Base-by-base conservation (phyloP, 192 early-diverging fungal genomes). In the Podochytrium sp. region DNA sequence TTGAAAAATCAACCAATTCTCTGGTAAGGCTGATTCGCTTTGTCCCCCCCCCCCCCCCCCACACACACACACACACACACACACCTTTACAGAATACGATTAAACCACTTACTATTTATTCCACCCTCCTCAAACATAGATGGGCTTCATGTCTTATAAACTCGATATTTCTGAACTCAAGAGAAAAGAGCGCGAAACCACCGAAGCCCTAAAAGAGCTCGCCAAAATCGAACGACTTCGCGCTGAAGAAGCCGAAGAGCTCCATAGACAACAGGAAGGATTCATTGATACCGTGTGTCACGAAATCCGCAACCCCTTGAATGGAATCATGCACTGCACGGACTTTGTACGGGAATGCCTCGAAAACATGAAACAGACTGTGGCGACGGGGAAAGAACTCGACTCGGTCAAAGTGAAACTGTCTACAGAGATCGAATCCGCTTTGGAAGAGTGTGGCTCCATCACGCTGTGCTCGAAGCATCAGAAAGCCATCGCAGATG, bases 401-500 rank as follows among this genome's bases (percentile, higher is more conserved):
- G 58, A 37, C 20, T 27, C 25, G 64, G 27, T 6, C 23, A 57
- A n/a, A n/a, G n/a, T n/a, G n/a, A 41, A 10, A 18, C 37, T 69
- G 5, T 6, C 10, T 2, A 38, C 55, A 18, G 3, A 18, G 10
- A 5, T 52, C 12, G 67, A 52, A 18, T 56, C 35, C 10, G 18
- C 52, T 18, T 25, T 12, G 25, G 76, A 80, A 23, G 75, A 75
- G 4, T 58, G 69, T 0, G 52, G 63, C 35, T 70, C 73, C 3
- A 78, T 81, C 23, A 56, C 29, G 29, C 67, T 79, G 20, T 81
- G 80, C 53, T 71, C 80, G 2, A 66, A 81, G 41, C 80, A 81
- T 52, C 79, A 80, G 40, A 76, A 80, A 42, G 38, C 49, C 34
- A 81, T 81, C 58, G 76, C 80, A 1, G 80, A 81, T 51, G 80